Conservation (phyloP, 345 rosid genomes). For the Crucihimalaya himalaica region DNA sequence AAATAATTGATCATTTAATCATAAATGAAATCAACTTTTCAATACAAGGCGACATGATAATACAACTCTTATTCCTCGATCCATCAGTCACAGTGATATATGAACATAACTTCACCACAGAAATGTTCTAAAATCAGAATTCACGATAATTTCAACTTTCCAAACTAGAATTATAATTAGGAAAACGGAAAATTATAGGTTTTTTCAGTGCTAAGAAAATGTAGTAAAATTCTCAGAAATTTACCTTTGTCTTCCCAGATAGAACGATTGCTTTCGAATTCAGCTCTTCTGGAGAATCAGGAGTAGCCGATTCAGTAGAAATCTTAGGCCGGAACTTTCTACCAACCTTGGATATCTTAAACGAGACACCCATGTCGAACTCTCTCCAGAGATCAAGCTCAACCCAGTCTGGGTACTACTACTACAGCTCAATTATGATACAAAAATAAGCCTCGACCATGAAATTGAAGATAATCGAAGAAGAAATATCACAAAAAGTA, state of each 20-base stretch:
- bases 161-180: not conserved
- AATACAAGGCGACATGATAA: not conserved
- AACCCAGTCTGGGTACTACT: constrained; percentile 13
- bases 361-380: constrained; percentile 56
- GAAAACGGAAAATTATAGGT: not conserved
- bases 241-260: constrained; percentile 52
- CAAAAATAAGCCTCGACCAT: not conserved
- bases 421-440: not conserved
- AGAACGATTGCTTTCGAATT: constrained; percentile 38
- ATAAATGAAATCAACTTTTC: not conserved
- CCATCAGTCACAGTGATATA: not conserved
- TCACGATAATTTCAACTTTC: not conserved
- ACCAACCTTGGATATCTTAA: constrained; percentile 70
- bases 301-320: constrained; percentile 43
- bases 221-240: not conserved
- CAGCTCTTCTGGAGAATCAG: constrained; percentile 45
- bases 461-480: not conserved
- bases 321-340: constrained; percentile 60
- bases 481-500: not conserved
- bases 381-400: constrained; percentile 22
- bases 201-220: not conserved
- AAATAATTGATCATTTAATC: not conserved
- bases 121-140: not conserved
- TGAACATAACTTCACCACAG: not conserved
- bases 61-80: not conserved